phyloP scores from a whole-genome alignment of 2,329 filamentous ascomycete genomes.

The Alternaria arborescens region DNA sequence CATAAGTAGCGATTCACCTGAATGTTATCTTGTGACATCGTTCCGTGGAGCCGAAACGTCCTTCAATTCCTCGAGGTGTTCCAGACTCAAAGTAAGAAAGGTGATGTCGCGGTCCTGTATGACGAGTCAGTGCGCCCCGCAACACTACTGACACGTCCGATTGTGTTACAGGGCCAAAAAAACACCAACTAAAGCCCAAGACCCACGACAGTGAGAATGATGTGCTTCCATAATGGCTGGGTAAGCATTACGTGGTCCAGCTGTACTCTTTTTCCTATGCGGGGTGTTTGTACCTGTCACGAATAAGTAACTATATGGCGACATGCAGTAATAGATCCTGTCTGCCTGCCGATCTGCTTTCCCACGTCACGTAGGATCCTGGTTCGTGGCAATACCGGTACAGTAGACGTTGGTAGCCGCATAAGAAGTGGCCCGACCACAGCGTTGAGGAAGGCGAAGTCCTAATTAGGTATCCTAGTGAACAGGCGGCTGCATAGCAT shows the following conservation, averaged over 20 bases:
- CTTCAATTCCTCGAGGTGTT: not conserved
- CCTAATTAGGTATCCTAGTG: not conserved
- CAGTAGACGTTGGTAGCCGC: not conserved
- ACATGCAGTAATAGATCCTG: not conserved
- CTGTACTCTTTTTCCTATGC: not conserved
- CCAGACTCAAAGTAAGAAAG: constrained; percentile 7
- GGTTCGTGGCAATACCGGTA: not conserved
- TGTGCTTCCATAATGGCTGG: not conserved
- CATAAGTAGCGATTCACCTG: not conserved
- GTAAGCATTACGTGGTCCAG: not conserved
- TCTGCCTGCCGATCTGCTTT: not conserved
- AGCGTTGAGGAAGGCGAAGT: not conserved
- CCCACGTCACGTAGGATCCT: not conserved
- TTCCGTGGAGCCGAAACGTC: constrained; percentile 1
- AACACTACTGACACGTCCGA: constrained; percentile 8
- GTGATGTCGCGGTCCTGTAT: constrained; percentile 1
- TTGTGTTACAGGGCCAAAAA: constrained; percentile 13
- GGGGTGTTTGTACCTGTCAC: not conserved
- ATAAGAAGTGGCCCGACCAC: not conserved
- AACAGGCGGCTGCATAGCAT: not conserved
- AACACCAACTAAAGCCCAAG: not conserved
- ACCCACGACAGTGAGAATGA: constrained; percentile 5
- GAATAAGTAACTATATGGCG: not conserved
- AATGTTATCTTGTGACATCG: constrained; percentile 1
- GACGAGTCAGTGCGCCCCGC: constrained; percentile 15